Conservation (phyloP, 2,329 filamentous ascomycete species). For the Dissoconium aciculare region DNA sequence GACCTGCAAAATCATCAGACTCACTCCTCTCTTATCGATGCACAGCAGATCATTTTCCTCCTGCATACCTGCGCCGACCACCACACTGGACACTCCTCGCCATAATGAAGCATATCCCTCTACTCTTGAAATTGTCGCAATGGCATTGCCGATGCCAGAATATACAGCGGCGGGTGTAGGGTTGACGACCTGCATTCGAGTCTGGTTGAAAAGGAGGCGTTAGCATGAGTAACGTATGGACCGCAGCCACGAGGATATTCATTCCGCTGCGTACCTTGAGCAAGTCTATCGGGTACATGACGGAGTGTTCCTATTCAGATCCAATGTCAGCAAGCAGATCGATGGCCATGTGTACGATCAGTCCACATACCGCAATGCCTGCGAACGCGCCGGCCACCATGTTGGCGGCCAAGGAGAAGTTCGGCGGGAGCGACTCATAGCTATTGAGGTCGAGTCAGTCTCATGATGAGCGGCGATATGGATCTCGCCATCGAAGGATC, state of each 20-base stretch:
- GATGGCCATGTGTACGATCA: background rate
- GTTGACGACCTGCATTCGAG: slow-evolving; percentile 92
- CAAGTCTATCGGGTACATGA: slow-evolving; percentile 97
- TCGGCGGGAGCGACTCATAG: slow-evolving; percentile 87
- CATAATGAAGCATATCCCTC: slow-evolving; percentile 87
- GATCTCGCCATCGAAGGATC: too few species aligned
- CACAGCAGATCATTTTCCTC: too few species aligned
- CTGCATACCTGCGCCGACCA: slow-evolving; percentile 78
- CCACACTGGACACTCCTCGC: slow-evolving; percentile 92
- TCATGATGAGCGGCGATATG: too few species aligned
- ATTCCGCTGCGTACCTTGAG: slow-evolving; percentile 64
- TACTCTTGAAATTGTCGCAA: slow-evolving; percentile 76
- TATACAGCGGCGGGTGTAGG: slow-evolving; percentile 68
- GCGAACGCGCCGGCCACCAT: slow-evolving; percentile 95
- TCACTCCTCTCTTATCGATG: too few species aligned
- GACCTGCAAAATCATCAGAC: slow-evolving; percentile 56
- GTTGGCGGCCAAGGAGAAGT: slow-evolving; percentile 86
- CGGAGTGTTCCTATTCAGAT: slow-evolving; percentile 70
- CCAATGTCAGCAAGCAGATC: slow-evolving; percentile 8
- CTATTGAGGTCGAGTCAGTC: slow-evolving; percentile 27
- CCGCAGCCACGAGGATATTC: too few species aligned
- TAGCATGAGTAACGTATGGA: slow-evolving; percentile 5
- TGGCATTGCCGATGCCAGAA: slow-evolving; percentile 79
- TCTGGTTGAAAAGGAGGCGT: slow-evolving; percentile 42
- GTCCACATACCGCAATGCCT: slow-evolving; percentile 67